These are phyloP conservation scores for Kwoniella shivajii DNA, from an alignment of 1,284 basidiomycete genomes.

Conservation along the genomic window DNA sequence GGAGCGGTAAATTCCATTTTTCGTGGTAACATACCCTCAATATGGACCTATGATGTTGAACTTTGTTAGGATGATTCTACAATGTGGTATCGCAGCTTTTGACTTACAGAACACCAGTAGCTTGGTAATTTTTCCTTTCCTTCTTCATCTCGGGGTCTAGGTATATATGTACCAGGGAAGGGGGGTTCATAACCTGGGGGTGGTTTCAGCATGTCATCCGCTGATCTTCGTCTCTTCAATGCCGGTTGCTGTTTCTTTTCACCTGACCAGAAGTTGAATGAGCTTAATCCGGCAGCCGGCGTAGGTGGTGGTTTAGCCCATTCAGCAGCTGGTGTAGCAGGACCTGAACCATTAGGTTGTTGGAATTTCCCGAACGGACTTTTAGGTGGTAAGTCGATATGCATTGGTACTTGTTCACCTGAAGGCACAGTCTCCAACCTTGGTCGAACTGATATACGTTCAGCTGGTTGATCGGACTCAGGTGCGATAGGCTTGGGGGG, in stretches of 20 bases:
- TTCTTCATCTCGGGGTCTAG: slow-evolving; percentile 64
- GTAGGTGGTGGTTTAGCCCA: slow-evolving; percentile 50
- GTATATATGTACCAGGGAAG: slow-evolving; percentile 43
- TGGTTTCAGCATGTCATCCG: slow-evolving; percentile 51
- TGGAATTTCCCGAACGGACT: slow-evolving; percentile 3
- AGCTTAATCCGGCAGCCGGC: slow-evolving; percentile 36
- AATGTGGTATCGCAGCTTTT: too few species aligned
- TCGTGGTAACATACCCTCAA: slow-evolving; percentile 80
- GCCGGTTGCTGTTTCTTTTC: slow-evolving; percentile 13
- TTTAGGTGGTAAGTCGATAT: slow-evolving; percentile 30
- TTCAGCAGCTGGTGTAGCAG: slow-evolving; percentile 21
- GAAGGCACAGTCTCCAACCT: slow-evolving; percentile 29
- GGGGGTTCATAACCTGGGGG: slow-evolving; percentile 55
- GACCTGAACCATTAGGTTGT: slow-evolving; percentile 7
- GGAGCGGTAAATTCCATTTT: slow-evolving; percentile 93
- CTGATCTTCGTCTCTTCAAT: slow-evolving; percentile 53
- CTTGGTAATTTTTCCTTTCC: slow-evolving; percentile 76
- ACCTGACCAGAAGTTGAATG: slow-evolving; percentile 30
- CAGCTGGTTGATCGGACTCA: neutral
- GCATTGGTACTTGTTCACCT: slow-evolving; percentile 19
- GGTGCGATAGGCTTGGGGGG: slow-evolving; percentile 15
- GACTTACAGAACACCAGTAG: slow-evolving; percentile 71
- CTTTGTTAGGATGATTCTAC: neutral
- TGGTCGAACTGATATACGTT: slow-evolving; percentile 13
- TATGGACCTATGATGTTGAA: slow-evolving; percentile 61